These are phyloP conservation scores for Beauveria bassiana DNA, from an alignment of 2,329 filamentous ascomycete species.

Conservation along the genomic window DNA sequence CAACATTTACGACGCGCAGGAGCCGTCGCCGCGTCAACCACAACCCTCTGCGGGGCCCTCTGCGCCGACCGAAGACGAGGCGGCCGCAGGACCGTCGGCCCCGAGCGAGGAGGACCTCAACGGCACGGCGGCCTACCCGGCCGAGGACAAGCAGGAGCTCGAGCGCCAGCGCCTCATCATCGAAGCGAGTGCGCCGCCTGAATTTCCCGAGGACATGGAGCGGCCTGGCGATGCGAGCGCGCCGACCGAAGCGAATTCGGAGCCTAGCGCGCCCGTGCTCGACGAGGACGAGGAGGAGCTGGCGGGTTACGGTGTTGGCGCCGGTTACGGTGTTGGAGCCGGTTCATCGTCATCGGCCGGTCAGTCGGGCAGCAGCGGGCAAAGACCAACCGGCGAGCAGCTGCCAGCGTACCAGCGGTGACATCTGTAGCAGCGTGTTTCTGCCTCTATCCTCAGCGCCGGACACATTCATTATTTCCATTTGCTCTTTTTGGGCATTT, in stretches of 20 bases:
- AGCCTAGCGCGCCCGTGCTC: constrained; percentile 52
- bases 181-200: constrained; percentile 56
- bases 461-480: no score
- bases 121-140: constrained; percentile 17
- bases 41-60: constrained; percentile 13
- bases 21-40: constrained; percentile 22
- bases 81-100: constrained; percentile 31
- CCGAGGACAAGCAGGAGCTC: constrained; percentile 74
- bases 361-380: background rate
- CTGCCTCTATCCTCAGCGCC: no score
- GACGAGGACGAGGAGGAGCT: constrained; percentile 48
- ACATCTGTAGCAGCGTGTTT: constrained; percentile 10
- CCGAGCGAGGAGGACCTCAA: constrained; percentile 39
- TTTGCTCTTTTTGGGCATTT: background rate
- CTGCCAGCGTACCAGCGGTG: constrained; percentile 33
- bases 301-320: constrained; percentile 21
- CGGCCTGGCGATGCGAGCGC: constrained; percentile 22
- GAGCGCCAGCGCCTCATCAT: constrained; percentile 57
- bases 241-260: constrained; percentile 18
- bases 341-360: constrained; percentile 15
- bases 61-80: constrained; percentile 13
- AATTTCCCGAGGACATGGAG: constrained; percentile 47
- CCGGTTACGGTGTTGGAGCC: constrained; percentile 11
- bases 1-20: constrained; percentile 42
- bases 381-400: constrained; percentile 22